A percentile compares a stretch with the other conserved stretches of the same genome.
These are phyloP conservation scores for Oryza australiensis DNA, from an alignment of 176 grass and related monocot species.

Conservation along the genomic window DNA sequence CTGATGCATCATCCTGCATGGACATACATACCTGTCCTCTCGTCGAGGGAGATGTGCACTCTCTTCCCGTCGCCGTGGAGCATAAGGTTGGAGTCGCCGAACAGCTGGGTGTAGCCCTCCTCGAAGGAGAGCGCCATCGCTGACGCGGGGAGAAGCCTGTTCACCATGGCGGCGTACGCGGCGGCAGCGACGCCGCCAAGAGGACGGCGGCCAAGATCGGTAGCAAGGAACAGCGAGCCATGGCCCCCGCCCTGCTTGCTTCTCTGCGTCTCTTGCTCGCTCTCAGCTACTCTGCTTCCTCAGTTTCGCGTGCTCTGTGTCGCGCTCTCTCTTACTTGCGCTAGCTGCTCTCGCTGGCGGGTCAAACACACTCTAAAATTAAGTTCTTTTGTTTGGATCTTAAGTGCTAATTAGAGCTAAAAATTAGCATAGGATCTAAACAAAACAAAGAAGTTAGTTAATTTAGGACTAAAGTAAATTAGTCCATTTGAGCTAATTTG, in stretches of 20 bases:
- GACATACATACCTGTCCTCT: conserved; percentile 55
- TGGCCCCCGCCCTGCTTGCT: conserved; percentile 7
- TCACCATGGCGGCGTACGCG: conserved; percentile 16
- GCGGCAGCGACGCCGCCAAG: conserved; percentile 3
- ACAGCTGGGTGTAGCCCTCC: conserved; percentile 84
- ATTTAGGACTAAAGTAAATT: too few relatives aligned
- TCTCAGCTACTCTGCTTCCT: background rate
- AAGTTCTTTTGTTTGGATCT: too few relatives aligned
- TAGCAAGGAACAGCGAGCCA: conserved; percentile 37
- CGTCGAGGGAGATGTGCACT: conserved; percentile 80
- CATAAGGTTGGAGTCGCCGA: conserved; percentile 86
- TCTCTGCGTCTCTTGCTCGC: background rate
- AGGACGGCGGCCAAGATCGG: conserved; percentile 8
- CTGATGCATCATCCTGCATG: too few relatives aligned
- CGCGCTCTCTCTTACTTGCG: background rate
- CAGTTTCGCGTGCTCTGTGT: background rate
- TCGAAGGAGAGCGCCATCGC: conserved; percentile 60
- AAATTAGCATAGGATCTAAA: too few relatives aligned
- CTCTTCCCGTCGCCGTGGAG: conserved; percentile 67
- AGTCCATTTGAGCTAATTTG: too few relatives aligned
- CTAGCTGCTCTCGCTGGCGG: background rate
- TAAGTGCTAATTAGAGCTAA: too few relatives aligned
- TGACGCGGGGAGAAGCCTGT: conserved; percentile 27
- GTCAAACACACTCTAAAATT: too few relatives aligned
- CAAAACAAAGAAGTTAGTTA: too few relatives aligned